Evolutionary conservation across 768 basidiomycete genomes (phyloP).

Genomic region (Leccinum truebloodii): DNA sequence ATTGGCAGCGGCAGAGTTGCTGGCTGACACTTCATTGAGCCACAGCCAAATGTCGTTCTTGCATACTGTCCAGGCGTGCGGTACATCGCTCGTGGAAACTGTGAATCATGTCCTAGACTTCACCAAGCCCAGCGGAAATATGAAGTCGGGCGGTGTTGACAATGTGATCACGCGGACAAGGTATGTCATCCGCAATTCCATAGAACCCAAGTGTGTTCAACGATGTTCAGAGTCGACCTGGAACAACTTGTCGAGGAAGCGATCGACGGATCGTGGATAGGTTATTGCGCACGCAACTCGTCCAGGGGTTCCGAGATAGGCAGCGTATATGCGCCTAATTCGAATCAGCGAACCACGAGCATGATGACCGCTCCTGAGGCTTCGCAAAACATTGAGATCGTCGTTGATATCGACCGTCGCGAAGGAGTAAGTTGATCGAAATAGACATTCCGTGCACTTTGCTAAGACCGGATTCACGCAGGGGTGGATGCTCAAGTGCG

Average conservation of each 20-base stretch:
- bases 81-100: constrained; percentile 93
- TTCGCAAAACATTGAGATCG: constrained; percentile 71
- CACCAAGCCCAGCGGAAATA: constrained; percentile 88
- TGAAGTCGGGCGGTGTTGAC: constrained; percentile 75
- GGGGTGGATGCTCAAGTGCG: constrained; percentile 88
- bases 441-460: background rate
- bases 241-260: constrained; percentile 86
- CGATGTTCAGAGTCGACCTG: constrained; percentile 58
- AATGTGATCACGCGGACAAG: constrained; percentile 68
- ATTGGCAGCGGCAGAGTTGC: constrained; percentile 85
- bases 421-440: constrained; percentile 49
- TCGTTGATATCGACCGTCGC: constrained; percentile 81
- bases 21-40: constrained; percentile 80
- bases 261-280: constrained; percentile 93
- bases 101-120: constrained; percentile 97
- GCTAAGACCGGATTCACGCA: constrained; percentile 32
- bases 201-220: background rate
- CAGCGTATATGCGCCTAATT: constrained; percentile 82
- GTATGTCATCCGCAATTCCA: constrained; percentile 40
- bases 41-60: constrained; percentile 84
- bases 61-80: constrained; percentile 92
- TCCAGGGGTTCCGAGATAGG: constrained; percentile 81
- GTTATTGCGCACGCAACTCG: constrained; percentile 78
- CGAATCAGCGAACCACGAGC: constrained; percentile 45
- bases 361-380: constrained; percentile 37